Percentiles rank a stretch among this genome's conserved stretches.
These are phyloP conservation scores for Danielia reshetovae DNA, from an alignment of 805 yeast species.

Conservation along the genomic window DNA sequence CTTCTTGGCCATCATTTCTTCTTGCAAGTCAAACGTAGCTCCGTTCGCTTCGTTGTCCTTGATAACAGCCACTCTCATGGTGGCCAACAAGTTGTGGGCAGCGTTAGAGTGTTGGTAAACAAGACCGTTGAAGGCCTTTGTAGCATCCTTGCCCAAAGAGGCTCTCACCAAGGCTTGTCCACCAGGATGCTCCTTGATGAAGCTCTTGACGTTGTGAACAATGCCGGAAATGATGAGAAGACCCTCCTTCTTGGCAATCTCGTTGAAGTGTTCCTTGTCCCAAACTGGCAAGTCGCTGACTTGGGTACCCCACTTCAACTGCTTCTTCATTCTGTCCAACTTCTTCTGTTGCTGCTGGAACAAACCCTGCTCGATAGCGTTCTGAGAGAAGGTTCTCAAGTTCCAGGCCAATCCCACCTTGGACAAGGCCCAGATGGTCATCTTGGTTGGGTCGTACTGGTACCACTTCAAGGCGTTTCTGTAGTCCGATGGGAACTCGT, in stretches of 20 bases:
- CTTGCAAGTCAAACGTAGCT: slow-evolving; percentile 52
- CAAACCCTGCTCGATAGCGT: slow-evolving; percentile 78
- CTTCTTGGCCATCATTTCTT: slow-evolving; percentile 38
- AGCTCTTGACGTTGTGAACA: slow-evolving; percentile 68
- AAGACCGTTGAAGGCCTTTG: slow-evolving; percentile 81
- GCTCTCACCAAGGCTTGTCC: slow-evolving; percentile 70
- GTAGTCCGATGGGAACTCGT: slow-evolving; percentile 86
- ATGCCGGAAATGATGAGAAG: slow-evolving; percentile 73
- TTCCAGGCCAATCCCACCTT: slow-evolving; percentile 68
- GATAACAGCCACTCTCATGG: slow-evolving; percentile 78
- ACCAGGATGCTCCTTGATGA: slow-evolving; percentile 79
- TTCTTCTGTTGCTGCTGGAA: slow-evolving; percentile 82
- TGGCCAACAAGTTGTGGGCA: slow-evolving; percentile 77
- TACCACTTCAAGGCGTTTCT: slow-evolving; percentile 85
- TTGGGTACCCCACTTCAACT: slow-evolving; percentile 73
- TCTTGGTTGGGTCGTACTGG: slow-evolving; percentile 82
- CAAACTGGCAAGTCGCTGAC: slow-evolving; percentile 66
- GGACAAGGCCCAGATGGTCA: slow-evolving; percentile 53
- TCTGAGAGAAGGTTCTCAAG: slow-evolving; percentile 71
- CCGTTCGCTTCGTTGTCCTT: slow-evolving; percentile 59
- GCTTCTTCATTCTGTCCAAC: slow-evolving; percentile 56
- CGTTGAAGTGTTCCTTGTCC: slow-evolving; percentile 60
- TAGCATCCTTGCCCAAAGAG: slow-evolving; percentile 76
- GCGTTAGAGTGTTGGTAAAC: slow-evolving; percentile 84
- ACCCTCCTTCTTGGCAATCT: slow-evolving; percentile 50